Evolutionary conservation across 1,284 basidiomycete genomes (phyloP), one percentile per base, ranked within the genome.

Genomic region (Schizopora paradoxa): DNA sequence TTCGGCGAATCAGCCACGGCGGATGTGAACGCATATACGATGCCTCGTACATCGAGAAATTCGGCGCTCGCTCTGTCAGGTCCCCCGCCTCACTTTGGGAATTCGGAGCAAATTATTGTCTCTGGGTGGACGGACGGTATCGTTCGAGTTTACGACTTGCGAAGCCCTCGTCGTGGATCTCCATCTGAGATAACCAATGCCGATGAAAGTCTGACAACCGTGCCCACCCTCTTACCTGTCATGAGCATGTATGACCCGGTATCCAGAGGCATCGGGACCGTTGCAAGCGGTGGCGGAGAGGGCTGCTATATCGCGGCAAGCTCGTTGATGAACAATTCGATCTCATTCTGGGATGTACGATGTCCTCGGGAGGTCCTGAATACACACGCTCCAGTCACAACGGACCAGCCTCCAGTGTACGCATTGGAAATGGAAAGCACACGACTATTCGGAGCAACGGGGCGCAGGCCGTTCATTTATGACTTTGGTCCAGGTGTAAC

Each of bases 121-220:
- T 80, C 82, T 2, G 86, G 86, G 1, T 89, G 86, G 86, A 87
- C 77, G 61, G 84, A 89, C 56, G 82, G 86, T 5, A 59, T 69
- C 40, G 79, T 86, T 23, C 72, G 74, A 33, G 72, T 85, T 40
- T 77, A 87, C 61, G 86, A 89, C 60, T 69, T 88, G 22, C 83
- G 86, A 22, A 66, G 71, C 13, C 66, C 74, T 13, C 40, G 56
- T 4, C 60, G 58, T 39, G 37, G 53, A 1, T 38, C 45, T 19
- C 25, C 16, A 8, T 29, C 14, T 23, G 34, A 43, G 11, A 11
- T 18, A n/a, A n/a, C n/a, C n/a, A n/a, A n/a, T n/a, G n/a, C 44
- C 43, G 51, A 32, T 45, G 34, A 52, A 48, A n/a, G n/a, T n/a
- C 22, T 21, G 16, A 23, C 60, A 0, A 38, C 40, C 31, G 52